Evolutionary conservation across 148 eudicot species (phyloP).

Genomic region (Fallopia convolvulus): DNA sequence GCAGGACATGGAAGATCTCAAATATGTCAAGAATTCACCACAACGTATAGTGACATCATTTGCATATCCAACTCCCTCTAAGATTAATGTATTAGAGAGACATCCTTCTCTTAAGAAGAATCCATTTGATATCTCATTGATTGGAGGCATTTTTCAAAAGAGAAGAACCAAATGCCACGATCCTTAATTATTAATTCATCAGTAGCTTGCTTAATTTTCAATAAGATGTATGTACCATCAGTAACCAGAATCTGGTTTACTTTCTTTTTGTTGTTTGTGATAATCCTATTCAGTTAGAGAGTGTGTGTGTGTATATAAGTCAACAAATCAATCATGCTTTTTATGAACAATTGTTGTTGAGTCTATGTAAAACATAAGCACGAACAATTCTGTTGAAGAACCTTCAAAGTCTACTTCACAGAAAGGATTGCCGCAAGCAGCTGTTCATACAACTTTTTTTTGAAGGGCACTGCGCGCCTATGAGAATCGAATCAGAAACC

Average conservation of each 20-base stretch:
- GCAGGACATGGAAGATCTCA: slow-evolving; percentile 38
- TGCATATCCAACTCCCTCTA: slow-evolving; percentile 45
- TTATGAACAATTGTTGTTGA: too few relatives aligned
- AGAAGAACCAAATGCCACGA: slow-evolving; percentile 26
- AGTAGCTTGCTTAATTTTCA: background rate
- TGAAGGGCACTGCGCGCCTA: too few relatives aligned
- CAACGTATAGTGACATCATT: slow-evolving; percentile 24
- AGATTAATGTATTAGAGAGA: slow-evolving; percentile 40
- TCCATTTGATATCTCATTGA: slow-evolving; percentile 49
- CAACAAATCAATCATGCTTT: too few relatives aligned
- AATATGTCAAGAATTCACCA: slow-evolving; percentile 35
- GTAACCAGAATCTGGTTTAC: background rate
- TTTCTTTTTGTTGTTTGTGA: background rate
- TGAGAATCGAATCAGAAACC: too few relatives aligned
- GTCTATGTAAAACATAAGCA: too few relatives aligned
- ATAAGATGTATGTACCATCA: background rate
- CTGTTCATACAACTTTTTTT: too few relatives aligned
- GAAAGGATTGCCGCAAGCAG: too few relatives aligned
- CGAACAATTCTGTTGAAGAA: too few relatives aligned
- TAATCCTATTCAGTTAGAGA: too few relatives aligned
- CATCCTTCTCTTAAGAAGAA: slow-evolving; percentile 67
- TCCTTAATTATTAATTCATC: background rate
- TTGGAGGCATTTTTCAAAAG: slow-evolving; percentile 54
- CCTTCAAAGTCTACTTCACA: too few relatives aligned
- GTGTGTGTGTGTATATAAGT: too few relatives aligned